Base-by-base conservation (phyloP, 2,329 filamentous ascomycete genomes). In the Iodosphaeria phyllophila region DNA sequence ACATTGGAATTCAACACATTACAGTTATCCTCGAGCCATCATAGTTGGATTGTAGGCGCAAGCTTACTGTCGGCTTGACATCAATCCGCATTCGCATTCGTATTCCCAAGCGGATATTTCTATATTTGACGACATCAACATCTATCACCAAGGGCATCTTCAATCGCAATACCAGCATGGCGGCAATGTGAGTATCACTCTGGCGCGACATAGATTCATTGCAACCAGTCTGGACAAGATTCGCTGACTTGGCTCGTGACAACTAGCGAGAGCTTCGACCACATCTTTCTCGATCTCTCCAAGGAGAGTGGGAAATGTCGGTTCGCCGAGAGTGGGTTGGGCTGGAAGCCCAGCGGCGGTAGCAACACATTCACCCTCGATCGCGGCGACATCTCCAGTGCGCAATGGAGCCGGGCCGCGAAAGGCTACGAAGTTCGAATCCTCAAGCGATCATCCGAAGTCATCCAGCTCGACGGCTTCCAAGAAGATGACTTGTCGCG, bases 351-450 rank as follows among this genome's bases (percentile, higher is more conserved):
- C 15, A 66, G 71, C 4, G 71, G 70, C 26, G 83, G 79, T 44
- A 79, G 82, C 48, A 82, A 93, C 35, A 86, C 84, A 31, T 93
- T 92, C 52, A 95, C 86, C 12, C 70, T 95, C 38, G 83, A 93
- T 49, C 71, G 74, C 47, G 72, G 64, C 50, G 82, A 92, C 46
- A 82, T 98, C 41, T 67, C 69, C 32, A 72, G 67, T 35, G 84
- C 84, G 30, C 84, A 93, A 52, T 98, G 89, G 89, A 93, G 84
- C 50, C 70, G 80, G 41, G 89, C 86, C 14, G 70, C 86, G 26
- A 83, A 79, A 46, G 91, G 89, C 25, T 92, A 78, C 51, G 89
- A 98, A 48, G 61, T 95, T 44, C 93, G 92, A 58, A 78, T 98
- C 28, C 58, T 89, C 34, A 77, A 82, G 41, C 71, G 84, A 32